Evolutionary conservation across 192 early-diverging fungal genomes (phyloP).

Genomic region (Allomyces macrogynus): DNA sequence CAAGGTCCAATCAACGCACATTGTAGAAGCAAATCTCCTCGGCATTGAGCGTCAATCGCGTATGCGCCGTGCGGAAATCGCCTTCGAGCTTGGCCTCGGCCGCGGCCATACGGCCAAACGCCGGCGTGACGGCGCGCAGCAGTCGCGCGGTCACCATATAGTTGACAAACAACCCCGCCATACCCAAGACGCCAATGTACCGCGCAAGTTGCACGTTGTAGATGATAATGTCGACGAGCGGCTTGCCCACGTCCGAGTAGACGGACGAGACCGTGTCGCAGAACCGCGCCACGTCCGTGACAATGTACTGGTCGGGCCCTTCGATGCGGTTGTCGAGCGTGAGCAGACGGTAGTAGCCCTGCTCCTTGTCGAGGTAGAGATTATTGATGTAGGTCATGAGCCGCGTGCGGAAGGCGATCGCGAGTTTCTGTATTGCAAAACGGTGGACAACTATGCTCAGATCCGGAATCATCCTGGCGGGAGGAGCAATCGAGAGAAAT

Average conservation of each 20-base stretch:
- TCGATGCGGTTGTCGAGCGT: constrained; percentile 25
- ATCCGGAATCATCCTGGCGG: too few relatives aligned
- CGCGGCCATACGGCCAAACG: constrained; percentile 25
- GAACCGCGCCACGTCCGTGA: constrained; percentile 22
- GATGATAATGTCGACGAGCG: constrained; percentile 21
- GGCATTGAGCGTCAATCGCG: constrained; percentile 21
- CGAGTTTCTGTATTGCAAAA: constrained; percentile 11
- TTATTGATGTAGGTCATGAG: constrained; percentile 16
- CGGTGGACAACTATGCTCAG: too few relatives aligned
- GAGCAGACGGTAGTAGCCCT: constrained; percentile 19
- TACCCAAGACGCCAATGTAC: constrained; percentile 17
- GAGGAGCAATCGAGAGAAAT: too few relatives aligned
- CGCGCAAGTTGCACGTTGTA: constrained; percentile 24
- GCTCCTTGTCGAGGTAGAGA: constrained; percentile 15
- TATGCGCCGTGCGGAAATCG: constrained; percentile 21
- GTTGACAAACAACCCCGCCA: constrained; percentile 14
- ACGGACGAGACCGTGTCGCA: constrained; percentile 16
- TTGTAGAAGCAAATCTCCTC: constrained; percentile 30
- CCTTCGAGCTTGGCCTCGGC: constrained; percentile 23
- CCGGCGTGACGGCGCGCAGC: constrained; percentile 17
- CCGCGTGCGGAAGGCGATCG: constrained; percentile 18
- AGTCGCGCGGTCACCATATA: constrained; percentile 16
- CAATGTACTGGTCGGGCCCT: constrained; percentile 23
- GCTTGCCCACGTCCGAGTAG: constrained; percentile 26
- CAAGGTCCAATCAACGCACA: too few relatives aligned